These are phyloP conservation scores for Syzygium oleosum DNA, from an alignment of 345 rosid genomes.

Conservation along the genomic window DNA sequence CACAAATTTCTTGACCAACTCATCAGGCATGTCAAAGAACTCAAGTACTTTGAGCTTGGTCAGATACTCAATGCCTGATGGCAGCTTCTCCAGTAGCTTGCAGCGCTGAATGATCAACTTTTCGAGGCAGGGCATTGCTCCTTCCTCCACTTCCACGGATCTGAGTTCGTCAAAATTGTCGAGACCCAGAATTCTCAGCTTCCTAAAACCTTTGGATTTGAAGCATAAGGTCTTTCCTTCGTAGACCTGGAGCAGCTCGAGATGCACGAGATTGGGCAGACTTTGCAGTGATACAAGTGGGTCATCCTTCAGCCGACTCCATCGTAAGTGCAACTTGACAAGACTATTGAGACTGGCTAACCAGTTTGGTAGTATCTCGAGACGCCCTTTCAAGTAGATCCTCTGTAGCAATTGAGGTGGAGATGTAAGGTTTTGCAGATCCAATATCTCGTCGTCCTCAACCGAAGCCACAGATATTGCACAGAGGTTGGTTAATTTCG, in stretches of 20 bases:
- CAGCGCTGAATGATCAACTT: constrained; percentile 17
- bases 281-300: constrained; percentile 17
- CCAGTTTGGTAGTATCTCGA: constrained; percentile 17
- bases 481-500: background rate
- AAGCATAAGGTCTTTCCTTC: constrained; percentile 13
- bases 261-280: constrained; percentile 24
- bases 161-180: constrained; percentile 18
- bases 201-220: constrained; percentile 17
- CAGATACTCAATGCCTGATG: constrained; percentile 21
- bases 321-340: constrained; percentile 11
- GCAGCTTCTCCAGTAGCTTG: constrained; percentile 9
- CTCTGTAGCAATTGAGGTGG: constrained; percentile 17
- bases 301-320: constrained; percentile 17
- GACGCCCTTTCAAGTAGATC: constrained; percentile 17
- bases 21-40: constrained; percentile 21
- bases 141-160: constrained; percentile 10
- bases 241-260: constrained; percentile 18
- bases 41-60: constrained; percentile 10
- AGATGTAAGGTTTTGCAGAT: background rate
- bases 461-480: rapidly evolving
- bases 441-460: constrained; percentile 3
- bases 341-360: constrained; percentile 13
- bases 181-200: constrained; percentile 14
- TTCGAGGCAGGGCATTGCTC: constrained; percentile 18
- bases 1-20: constrained; percentile 11